Percentiles rank a stretch among this genome's conserved stretches.
Conservation (phyloP, 352 stramenopile species). For the Thalassiosira mediterranea region DNA sequence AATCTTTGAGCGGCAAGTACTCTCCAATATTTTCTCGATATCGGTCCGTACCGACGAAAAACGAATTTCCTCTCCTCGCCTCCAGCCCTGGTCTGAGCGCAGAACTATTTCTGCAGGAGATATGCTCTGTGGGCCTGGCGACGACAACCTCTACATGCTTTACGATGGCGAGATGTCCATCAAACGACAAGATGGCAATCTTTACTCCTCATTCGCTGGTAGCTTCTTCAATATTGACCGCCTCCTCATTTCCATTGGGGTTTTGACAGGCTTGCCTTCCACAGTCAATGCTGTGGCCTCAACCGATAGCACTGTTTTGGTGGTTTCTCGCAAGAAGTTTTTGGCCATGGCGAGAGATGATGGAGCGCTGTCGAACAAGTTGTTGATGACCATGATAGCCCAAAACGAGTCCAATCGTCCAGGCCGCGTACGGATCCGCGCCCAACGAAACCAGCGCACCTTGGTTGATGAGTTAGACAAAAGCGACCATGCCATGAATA, state of each 20-base stretch:
- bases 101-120: not conserved
- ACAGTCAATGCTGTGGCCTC: conserved; percentile 7
- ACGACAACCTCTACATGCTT: conserved; percentile 20
- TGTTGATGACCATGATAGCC: conserved; percentile 10
- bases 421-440: not conserved
- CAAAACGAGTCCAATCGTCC: conserved; percentile 14
- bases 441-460: not conserved
- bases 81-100: conserved; percentile 5
- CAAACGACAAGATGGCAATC: conserved; percentile 4
- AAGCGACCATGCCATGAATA: not conserved
- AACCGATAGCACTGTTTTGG: conserved; percentile 4
- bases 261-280: not conserved
- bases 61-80: not conserved
- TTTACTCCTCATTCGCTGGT: conserved; percentile 3
- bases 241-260: conserved; percentile 9
- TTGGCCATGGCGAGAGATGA: conserved; percentile 1
- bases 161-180: conserved; percentile 9
- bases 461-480: not conserved
- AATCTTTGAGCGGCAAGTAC: conserved; percentile 15
- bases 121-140: conserved; percentile 2
- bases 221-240: conserved; percentile 24
- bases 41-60: conserved; percentile 13
- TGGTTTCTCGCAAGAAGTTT: conserved; percentile 8
- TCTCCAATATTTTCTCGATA: conserved; percentile 10
- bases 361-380: conserved; percentile 2